A percentile compares a stretch with the other conserved stretches of the same genome.
Evolutionary conservation across 169 alveolate genomes (phyloP).

Genomic region (Plasmodium ovale): DNA sequence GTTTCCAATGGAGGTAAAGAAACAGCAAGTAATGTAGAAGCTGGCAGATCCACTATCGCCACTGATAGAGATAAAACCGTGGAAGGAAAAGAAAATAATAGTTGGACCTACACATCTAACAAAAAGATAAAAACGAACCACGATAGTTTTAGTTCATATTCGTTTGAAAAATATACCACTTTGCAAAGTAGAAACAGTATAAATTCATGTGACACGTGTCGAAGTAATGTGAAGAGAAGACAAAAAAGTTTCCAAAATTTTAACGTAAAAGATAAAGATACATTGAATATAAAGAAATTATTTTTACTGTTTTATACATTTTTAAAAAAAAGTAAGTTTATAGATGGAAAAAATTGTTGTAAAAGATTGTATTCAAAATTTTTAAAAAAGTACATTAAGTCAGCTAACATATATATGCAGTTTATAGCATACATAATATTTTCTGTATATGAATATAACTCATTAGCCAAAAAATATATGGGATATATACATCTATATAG

Average conservation of each 20-base stretch:
- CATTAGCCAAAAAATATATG: conserved; percentile 31
- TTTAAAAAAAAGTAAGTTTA: conserved; percentile 17
- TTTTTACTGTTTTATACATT: conserved; percentile 39
- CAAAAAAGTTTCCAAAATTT: not conserved
- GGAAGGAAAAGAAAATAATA: not conserved
- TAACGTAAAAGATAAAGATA: not conserved
- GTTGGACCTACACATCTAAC: not conserved
- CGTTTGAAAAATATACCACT: not conserved
- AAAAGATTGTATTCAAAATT: conserved; percentile 24
- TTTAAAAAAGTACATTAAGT: conserved; percentile 49
- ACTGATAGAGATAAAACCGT: too few relatives aligned
- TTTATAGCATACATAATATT: conserved; percentile 43
- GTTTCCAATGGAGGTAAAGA: too few relatives aligned
- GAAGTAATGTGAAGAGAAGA: too few relatives aligned
- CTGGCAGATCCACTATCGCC: too few relatives aligned
- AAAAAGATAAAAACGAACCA: not conserved
- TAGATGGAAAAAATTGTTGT: conserved; percentile 29
- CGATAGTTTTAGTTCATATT: not conserved
- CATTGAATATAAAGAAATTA: conserved; percentile 26
- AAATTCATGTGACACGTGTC: too few relatives aligned
- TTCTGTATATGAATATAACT: conserved; percentile 50
- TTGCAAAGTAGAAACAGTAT: too few relatives aligned
- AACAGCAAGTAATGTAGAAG: too few relatives aligned
- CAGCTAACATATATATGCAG: conserved; percentile 59
- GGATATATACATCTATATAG: conserved; percentile 59